Evolutionary conservation across 352 stramenopile genomes (phyloP).

Genomic region (Phytophthora hybrid): DNA sequence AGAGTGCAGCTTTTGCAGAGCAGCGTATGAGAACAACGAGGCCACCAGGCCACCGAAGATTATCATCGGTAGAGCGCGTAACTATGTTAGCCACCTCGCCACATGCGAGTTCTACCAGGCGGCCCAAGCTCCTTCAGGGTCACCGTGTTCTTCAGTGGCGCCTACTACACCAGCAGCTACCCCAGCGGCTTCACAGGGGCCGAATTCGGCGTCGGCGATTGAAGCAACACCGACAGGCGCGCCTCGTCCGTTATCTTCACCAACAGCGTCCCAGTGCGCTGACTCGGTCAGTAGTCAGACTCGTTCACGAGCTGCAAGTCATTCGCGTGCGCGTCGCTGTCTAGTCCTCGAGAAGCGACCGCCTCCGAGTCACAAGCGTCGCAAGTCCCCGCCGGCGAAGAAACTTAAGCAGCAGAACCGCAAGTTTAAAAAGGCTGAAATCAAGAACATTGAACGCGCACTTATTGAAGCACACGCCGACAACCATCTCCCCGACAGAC

Average conservation of each 20-base stretch:
- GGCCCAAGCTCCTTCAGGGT: not conserved
- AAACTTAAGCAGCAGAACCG: not conserved
- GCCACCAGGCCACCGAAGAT: not conserved
- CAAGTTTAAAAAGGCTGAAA: not conserved
- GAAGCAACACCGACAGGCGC: not conserved
- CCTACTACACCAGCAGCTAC: not conserved
- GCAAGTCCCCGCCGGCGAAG: not conserved
- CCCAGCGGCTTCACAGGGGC: no score
- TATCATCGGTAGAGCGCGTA: not conserved
- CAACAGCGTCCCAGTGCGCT: not conserved
- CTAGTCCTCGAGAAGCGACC: not conserved
- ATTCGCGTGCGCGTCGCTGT: not conserved
- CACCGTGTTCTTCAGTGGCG: not conserved
- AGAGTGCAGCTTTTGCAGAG: not conserved
- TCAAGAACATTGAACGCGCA: slow-evolving; percentile 1
- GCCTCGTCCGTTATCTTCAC: not conserved
- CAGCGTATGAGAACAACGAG: not conserved
- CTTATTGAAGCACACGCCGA: slow-evolving; percentile 6
- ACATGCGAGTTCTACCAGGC: not conserved
- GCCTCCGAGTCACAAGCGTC: not conserved
- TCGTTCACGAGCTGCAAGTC: not conserved
- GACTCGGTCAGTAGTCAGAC: not conserved
- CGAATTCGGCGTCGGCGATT: not conserved
- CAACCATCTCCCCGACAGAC: slow-evolving; percentile 2
- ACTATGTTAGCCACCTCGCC: not conserved